Conservation (phyloP, 75 land plant genomes). For the Sequoiadendron giganteum region DNA sequence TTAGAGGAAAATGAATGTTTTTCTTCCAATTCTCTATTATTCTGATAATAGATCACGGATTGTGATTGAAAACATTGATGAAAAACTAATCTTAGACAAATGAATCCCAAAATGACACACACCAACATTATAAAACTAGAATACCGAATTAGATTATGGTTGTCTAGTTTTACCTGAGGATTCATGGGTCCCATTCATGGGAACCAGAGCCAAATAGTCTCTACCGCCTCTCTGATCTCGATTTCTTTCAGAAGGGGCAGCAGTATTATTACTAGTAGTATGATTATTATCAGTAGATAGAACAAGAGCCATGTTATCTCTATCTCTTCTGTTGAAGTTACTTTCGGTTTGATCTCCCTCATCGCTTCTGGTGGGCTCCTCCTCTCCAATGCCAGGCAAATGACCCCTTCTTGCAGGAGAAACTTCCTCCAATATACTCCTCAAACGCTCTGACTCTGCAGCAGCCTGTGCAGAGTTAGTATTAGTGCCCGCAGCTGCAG, state of each 20-base stretch:
- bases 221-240: neutral
- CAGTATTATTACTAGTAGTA: neutral
- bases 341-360: neutral
- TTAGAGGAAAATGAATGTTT: too few relatives aligned
- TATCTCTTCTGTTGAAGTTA: neutral
- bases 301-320: slow-evolving; percentile 5
- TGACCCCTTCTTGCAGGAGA: neutral
- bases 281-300: neutral
- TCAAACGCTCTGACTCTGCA: neutral
- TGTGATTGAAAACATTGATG: too few relatives aligned
- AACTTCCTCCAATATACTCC: neutral
- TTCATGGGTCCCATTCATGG: neutral
- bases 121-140: neutral
- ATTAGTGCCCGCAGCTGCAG: neutral
- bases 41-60: too few relatives aligned
- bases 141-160: neutral
- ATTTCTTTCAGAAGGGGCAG: neutral
- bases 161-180: neutral
- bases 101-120: too few relatives aligned
- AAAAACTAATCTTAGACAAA: too few relatives aligned
- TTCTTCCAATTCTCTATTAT: too few relatives aligned
- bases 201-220: slow-evolving; percentile 11
- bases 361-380: slow-evolving; percentile 1
- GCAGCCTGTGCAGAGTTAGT: neutral
- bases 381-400: slow-evolving; percentile 12